Evolutionary conservation across 2,329 filamentous ascomycete genomes (phyloP).

Genomic region (Dryadomyces quercus-mongolicae): DNA sequence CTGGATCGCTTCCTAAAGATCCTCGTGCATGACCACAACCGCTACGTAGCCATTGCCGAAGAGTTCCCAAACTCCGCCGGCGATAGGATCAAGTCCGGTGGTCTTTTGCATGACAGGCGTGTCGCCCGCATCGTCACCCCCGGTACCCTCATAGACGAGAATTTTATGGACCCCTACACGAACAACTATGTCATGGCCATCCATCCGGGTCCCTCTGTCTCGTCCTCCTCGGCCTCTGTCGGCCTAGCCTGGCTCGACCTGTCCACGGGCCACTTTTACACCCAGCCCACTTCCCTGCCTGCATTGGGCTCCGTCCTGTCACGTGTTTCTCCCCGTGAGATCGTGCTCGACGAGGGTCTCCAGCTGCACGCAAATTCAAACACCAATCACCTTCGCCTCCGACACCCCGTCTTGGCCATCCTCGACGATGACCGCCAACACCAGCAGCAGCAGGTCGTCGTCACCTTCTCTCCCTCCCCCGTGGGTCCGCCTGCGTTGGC

Average conservation of each 20-base stretch:
- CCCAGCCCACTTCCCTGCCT: conserved; percentile 59
- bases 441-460: conserved; percentile 25
- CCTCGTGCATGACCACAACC: conserved; percentile 79
- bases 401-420: conserved; percentile 51
- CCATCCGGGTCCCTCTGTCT: not conserved
- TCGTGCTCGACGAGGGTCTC: conserved; percentile 60
- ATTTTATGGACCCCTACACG: conserved; percentile 86
- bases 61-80: conserved; percentile 69
- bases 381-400: not conserved
- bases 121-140: conserved; percentile 86
- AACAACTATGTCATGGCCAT: conserved; percentile 89
- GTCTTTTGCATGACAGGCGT: conserved; percentile 70
- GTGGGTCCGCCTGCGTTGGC: conserved; percentile 26
- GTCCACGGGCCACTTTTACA: conserved; percentile 89
- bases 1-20: conserved; percentile 87
- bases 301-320: conserved; percentile 71
- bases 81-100: conserved; percentile 61
- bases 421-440: conserved; percentile 51
- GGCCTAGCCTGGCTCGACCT: conserved; percentile 91
- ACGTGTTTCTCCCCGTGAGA: conserved; percentile 71
- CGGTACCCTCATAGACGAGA: conserved; percentile 92
- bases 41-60: conserved; percentile 87
- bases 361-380: conserved; percentile 18
- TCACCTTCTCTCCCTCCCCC: conserved; percentile 55
- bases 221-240: conserved; percentile 23